phyloP scores from a whole-genome alignment of 768 basidiomycete species.

The Mycena venus region DNA sequence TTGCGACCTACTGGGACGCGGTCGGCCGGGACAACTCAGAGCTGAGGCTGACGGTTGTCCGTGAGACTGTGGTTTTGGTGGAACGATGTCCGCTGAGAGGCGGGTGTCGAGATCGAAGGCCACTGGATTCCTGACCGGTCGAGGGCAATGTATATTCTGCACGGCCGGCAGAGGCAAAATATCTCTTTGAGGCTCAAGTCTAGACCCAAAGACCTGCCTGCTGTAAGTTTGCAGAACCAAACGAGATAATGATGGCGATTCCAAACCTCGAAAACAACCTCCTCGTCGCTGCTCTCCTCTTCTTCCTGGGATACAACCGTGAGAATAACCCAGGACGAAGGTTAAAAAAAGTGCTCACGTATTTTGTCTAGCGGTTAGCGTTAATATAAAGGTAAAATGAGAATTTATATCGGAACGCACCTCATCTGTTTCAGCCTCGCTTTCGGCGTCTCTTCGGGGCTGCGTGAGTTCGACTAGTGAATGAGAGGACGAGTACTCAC shows the following conservation, averaged over 20 bases:
- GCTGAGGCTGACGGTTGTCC: neutral
- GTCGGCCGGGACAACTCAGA: neutral
- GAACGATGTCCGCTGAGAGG: neutral
- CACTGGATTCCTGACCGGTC: constrained; percentile 10
- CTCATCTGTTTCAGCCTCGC: constrained; percentile 7
- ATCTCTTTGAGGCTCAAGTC: constrained; percentile 1
- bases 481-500: neutral
- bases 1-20: constrained; percentile 1
- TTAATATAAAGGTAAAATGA: constrained; percentile 2
- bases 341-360: neutral
- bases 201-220: constrained; percentile 11
- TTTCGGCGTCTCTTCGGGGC: constrained; percentile 4
- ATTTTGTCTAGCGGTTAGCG: neutral
- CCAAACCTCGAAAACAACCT: constrained; percentile 9
- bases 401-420: constrained; percentile 1
- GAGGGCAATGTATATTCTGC: constrained; percentile 12
- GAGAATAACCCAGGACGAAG: constrained; percentile 2
- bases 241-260: constrained; percentile 3
- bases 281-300: constrained; percentile 2
- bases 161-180: constrained; percentile 7
- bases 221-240: constrained; percentile 7
- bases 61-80: constrained; percentile 4
- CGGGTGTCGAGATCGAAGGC: constrained; percentile 7
- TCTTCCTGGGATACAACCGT: constrained; percentile 13
- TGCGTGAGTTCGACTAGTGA: constrained; percentile 4